phyloP scores from a whole-genome alignment of 257 asterid genomes.

The Solanum virginianum region DNA sequence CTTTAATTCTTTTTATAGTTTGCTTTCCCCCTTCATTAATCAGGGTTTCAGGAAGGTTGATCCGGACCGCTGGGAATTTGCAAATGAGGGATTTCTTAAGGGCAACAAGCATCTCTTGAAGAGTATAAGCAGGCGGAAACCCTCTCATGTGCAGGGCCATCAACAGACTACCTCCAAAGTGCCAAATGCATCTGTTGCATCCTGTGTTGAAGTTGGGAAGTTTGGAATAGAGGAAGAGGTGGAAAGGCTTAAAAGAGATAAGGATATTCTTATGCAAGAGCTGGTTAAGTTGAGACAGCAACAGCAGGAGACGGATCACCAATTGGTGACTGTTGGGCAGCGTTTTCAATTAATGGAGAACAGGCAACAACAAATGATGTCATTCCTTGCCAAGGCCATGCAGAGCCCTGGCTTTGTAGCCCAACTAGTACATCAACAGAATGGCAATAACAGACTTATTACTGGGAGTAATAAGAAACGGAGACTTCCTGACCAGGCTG shows the following conservation, averaged over 20 bases:
- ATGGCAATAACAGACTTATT: conserved; percentile 34
- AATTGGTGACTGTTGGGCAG: conserved; percentile 60
- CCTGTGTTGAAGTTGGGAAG: conserved; percentile 60
- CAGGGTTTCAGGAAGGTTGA: conserved; percentile 74
- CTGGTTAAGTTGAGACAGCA: conserved; percentile 73
- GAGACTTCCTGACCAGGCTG: conserved; percentile 57
- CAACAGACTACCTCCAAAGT: conserved; percentile 20
- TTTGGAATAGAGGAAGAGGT: conserved; percentile 67
- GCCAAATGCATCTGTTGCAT: conserved; percentile 27
- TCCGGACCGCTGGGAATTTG: conserved; percentile 53
- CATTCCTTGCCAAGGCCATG: conserved; percentile 82
- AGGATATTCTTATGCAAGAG: conserved; percentile 75
- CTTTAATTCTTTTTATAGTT: conserved; percentile 29
- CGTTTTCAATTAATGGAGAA: conserved; percentile 71
- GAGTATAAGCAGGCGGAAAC: conserved; percentile 56
- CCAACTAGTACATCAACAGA: conserved; percentile 59
- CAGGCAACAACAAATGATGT: conserved; percentile 77
- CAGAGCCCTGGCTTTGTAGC: conserved; percentile 69
- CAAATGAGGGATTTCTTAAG: conserved; percentile 53
- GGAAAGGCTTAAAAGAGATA: conserved; percentile 61
- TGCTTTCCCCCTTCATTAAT: conserved; percentile 17
- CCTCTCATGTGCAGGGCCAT: conserved; percentile 32
- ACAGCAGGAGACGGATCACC: conserved; percentile 58
- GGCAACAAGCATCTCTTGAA: conserved; percentile 50
- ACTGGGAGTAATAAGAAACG: conserved; percentile 63